Conservation (phyloP, 805 yeast species). For the Metschnikowia borealis region DNA sequence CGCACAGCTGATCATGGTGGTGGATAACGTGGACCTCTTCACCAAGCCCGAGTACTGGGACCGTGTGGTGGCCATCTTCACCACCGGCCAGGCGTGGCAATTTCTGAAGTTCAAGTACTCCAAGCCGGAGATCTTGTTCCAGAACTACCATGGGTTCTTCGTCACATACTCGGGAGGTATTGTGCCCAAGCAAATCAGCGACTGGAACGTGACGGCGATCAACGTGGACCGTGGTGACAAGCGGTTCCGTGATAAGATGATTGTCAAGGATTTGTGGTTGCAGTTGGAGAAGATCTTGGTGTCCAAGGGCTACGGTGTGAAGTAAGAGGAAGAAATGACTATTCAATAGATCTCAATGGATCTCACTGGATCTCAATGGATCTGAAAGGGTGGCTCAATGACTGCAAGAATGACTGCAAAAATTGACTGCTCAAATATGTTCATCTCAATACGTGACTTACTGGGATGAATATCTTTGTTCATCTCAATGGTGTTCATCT, state of each 20-base stretch:
- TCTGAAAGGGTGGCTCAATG: no score
- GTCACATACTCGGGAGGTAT: constrained; percentile 74
- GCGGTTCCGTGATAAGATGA: constrained; percentile 85
- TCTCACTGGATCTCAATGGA: no score
- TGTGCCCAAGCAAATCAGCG: constrained; percentile 67
- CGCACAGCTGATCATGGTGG: constrained; percentile 68
- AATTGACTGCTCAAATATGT: no score
- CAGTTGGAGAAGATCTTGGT: constrained; percentile 70
- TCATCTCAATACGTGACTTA: no score
- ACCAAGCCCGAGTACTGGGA: constrained; percentile 98
- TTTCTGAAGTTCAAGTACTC: constrained; percentile 81
- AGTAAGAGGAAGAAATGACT: background rate
- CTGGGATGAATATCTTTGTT: no score
- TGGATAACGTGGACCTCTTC: constrained; percentile 76
- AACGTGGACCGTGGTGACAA: constrained; percentile 70
- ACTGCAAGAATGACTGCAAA: no score
- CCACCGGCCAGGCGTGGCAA: constrained; percentile 98
- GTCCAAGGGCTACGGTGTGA: constrained; percentile 51
- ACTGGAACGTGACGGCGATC: constrained; percentile 86
- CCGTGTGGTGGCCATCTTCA: constrained; percentile 89
- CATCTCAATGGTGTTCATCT: background rate
- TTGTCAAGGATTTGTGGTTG: constrained; percentile 82
- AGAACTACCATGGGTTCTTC: constrained; percentile 77
- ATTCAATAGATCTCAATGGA: no score
- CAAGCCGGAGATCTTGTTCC: constrained; percentile 76